Conservation (phyloP, 768 basidiomycete genomes). For the Galerina marginata region DNA sequence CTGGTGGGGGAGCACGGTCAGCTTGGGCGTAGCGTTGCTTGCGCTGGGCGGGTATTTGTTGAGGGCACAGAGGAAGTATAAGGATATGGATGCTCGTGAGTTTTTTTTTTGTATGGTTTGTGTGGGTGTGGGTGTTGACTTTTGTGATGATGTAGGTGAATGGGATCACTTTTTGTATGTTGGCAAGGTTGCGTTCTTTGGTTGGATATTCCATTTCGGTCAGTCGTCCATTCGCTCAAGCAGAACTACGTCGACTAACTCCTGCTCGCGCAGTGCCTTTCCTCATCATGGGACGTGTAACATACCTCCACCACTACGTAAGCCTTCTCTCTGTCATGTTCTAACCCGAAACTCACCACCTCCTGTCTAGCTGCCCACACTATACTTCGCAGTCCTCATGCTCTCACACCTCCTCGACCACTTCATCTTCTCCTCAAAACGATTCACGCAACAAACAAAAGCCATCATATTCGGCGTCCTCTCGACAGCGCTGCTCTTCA, state of each 20-base stretch:
- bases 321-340: conserved; percentile 34
- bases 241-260: background rate
- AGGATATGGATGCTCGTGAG: conserved; percentile 88
- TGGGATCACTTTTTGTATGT: conserved; percentile 97
- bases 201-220: conserved; percentile 94
- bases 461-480: conserved; percentile 70
- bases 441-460: conserved; percentile 69
- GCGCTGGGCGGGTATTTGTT: conserved; percentile 74
- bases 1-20: conserved; percentile 84
- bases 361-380: conserved; percentile 75
- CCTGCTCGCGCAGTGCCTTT: conserved; percentile 73
- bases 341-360: conserved; percentile 7
- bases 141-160: conserved; percentile 55
- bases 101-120: conserved; percentile 19
- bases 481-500: conserved; percentile 63
- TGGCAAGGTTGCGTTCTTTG: conserved; percentile 87
- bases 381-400: conserved; percentile 97
- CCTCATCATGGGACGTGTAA: conserved; percentile 97
- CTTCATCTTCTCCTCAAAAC: conserved; percentile 82
- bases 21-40: conserved; percentile 60
- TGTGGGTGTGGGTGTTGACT: background rate
- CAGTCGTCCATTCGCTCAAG: conserved; percentile 32
- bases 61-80: conserved; percentile 86
- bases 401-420: conserved; percentile 90
- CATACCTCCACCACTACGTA: conserved; percentile 96